Conservation (phyloP, 2,329 filamentous ascomycete species). For the Talaromyces sp. region DNA sequence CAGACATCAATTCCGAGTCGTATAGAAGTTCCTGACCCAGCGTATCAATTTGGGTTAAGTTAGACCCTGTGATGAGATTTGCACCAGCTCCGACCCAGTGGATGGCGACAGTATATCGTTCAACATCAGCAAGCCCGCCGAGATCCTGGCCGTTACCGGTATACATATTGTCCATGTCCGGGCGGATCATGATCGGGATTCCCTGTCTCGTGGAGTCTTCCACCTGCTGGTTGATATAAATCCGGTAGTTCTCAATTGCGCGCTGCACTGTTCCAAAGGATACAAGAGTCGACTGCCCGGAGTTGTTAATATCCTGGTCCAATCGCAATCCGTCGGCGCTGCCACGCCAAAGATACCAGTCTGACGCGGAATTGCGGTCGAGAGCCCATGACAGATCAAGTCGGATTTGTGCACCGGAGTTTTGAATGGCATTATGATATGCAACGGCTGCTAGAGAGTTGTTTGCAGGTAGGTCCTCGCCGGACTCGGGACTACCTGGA, state of each 20-base stretch:
- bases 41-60: slow-evolving; percentile 18
- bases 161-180: slow-evolving; percentile 24
- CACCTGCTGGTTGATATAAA: slow-evolving; percentile 19
- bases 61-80: slow-evolving; percentile 23
- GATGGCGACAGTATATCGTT: slow-evolving; percentile 21
- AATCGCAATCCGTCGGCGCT: slow-evolving; percentile 22
- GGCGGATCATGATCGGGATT: slow-evolving; percentile 17
- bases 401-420: slow-evolving; percentile 19
- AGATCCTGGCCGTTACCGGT: slow-evolving; percentile 19
- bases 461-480: slow-evolving; percentile 16
- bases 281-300: slow-evolving; percentile 17
- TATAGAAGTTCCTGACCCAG: slow-evolving; percentile 19
- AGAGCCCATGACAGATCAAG: slow-evolving; percentile 25
- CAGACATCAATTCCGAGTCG: slow-evolving; percentile 12
- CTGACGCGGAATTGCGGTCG: slow-evolving; percentile 16
- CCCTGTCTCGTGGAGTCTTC: slow-evolving; percentile 7
- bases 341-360: slow-evolving; percentile 19
- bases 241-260: slow-evolving; percentile 25
- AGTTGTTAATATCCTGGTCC: slow-evolving; percentile 23
- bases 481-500: slow-evolving; percentile 18
- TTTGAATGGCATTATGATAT: slow-evolving; percentile 22
- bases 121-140: slow-evolving; percentile 18
- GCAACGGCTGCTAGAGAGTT: slow-evolving; percentile 16
- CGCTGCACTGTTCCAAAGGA: slow-evolving; percentile 19
- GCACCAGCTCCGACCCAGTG: slow-evolving; percentile 27